Percentiles rank a stretch among this genome's conserved stretches.
Evolutionary conservation across 768 basidiomycete genomes (phyloP).

Genomic region (Plicaturopsis crispa): DNA sequence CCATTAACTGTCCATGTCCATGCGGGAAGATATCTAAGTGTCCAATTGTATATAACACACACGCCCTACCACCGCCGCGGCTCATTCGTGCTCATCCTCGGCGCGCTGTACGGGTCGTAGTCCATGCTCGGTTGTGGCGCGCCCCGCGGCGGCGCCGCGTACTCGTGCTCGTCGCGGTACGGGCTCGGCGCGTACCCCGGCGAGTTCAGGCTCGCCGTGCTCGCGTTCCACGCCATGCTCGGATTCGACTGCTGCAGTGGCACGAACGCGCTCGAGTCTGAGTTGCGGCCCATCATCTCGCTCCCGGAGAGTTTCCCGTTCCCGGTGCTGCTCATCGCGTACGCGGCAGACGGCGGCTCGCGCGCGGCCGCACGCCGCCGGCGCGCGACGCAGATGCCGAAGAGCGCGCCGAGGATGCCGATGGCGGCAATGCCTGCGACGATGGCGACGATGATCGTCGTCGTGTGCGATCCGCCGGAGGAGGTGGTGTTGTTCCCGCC

Average conservation of each 20-base stretch:
- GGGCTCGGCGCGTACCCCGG: slow-evolving; percentile 16
- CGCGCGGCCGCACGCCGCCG: slow-evolving; percentile 37
- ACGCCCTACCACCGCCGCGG: slow-evolving; percentile 4
- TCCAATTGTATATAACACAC: too few species aligned
- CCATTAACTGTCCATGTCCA: too few species aligned
- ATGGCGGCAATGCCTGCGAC: slow-evolving; percentile 47
- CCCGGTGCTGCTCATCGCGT: slow-evolving; percentile 28
- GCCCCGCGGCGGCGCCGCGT: too few species aligned
- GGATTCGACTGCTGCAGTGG: slow-evolving; percentile 59
- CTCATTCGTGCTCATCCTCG: slow-evolving; percentile 17
- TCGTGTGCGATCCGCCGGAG: slow-evolving; percentile 25
- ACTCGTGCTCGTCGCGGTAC: slow-evolving; percentile 31
- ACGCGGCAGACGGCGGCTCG: slow-evolving; percentile 20
- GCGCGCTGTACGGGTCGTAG: slow-evolving; percentile 26
- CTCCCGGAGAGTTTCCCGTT: slow-evolving; percentile 20
- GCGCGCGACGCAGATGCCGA: slow-evolving; percentile 44
- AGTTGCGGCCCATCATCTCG: slow-evolving; percentile 28
- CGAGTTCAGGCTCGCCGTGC: slow-evolving; percentile 35
- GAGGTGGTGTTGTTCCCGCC: slow-evolving; percentile 6
- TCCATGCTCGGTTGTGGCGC: slow-evolving; percentile 27
- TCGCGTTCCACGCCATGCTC: slow-evolving; percentile 53
- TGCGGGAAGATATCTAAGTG: too few species aligned
- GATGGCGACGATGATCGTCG: slow-evolving; percentile 39
- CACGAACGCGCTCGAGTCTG: slow-evolving; percentile 64
- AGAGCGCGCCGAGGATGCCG: slow-evolving; percentile 41